Base-by-base conservation (phyloP, 306 rosid species). In the Quillaja saponaria region DNA sequence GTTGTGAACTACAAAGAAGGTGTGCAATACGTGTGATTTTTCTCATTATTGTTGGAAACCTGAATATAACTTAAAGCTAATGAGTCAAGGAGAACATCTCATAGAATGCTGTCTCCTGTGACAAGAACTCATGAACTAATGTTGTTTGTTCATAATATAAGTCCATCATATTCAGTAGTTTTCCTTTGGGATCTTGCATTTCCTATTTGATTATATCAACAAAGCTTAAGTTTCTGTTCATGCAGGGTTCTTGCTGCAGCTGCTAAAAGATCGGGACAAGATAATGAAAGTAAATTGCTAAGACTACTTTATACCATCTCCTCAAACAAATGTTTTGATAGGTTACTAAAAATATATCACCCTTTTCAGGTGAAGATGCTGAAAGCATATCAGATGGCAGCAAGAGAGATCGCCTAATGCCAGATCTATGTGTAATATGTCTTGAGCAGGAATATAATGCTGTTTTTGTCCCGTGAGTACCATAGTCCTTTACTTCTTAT, bases 231-330 rank as follows among this genome's bases (percentile, higher is more conserved):
- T 50, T 51, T 56, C 67, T 73, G 72, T 80, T 25, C 47, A 14
- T 81, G 73, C 80, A 92, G 99, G 87, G 99, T 92, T 79, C 89
- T 89, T 38, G 95, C 95, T 63, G 99, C 99, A 5, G 96, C 99
- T 68, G 86, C 97, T 48, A 92, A 83, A 74, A 81, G 80, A 78
- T 76, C 89, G 5, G 85, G 84, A 61, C 81, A 80, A 71, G 94
- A 81, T 53, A 67, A 58, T 81, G 95, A 82, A 80, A 88, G 99
- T 92, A 78, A 21, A 54, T 71, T 64, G 34, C 41, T 14, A 38
- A 41, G 15, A 19, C 34, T 52, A 39, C 56, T 8, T 20, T 33
- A 61, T 57, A 61, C 45, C 20, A 45, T 25, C 48, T 57, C 34
- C 47, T 61, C 38, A 61, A 42, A 11, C 71, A 31, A 12, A 67